Evolutionary conservation across 257 asterid species (phyloP).

Genomic region (Solanum bulbocastanum): DNA sequence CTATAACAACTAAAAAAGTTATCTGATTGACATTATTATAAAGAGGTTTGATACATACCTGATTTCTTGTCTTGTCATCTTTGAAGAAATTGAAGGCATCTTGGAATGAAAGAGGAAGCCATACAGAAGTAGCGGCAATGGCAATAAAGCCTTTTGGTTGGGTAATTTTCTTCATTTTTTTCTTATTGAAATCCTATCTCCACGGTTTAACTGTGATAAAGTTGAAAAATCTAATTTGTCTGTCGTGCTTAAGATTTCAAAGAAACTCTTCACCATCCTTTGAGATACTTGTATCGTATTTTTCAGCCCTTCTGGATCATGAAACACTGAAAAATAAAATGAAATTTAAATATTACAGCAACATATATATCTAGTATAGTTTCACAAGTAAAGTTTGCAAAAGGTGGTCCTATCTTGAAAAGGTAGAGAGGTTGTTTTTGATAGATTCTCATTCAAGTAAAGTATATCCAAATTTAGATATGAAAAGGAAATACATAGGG

Average conservation of each 20-base stretch:
- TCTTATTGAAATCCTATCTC: constrained; percentile 32
- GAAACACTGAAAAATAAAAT: constrained; percentile 17
- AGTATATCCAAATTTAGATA: no score
- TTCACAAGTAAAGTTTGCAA: no score
- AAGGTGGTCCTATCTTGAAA: no score
- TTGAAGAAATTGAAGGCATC: constrained; percentile 36
- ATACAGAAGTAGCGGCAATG: constrained; percentile 39
- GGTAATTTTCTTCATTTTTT: constrained; percentile 16
- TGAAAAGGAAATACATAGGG: no score
- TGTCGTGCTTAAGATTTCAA: constrained; percentile 34
- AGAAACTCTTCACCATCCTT: constrained; percentile 54
- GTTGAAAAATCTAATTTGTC: constrained; percentile 31
- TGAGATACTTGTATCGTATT: constrained; percentile 43
- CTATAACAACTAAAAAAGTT: no score
- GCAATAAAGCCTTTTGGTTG: constrained; percentile 34
- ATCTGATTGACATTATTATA: no score
- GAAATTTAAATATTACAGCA: background rate
- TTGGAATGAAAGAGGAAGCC: constrained; percentile 33
- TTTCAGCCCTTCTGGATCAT: constrained; percentile 28
- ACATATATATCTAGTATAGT: no score
- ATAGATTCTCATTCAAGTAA: no score
- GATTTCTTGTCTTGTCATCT: constrained; percentile 22
- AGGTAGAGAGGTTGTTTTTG: no score
- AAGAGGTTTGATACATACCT: constrained; percentile 11
- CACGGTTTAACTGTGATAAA: constrained; percentile 16